A percentile compares a stretch with the other conserved stretches of the same genome.
Conservation (phyloP, 2,329 filamentous ascomycete species). For the Akanthomyces lecanii region DNA sequence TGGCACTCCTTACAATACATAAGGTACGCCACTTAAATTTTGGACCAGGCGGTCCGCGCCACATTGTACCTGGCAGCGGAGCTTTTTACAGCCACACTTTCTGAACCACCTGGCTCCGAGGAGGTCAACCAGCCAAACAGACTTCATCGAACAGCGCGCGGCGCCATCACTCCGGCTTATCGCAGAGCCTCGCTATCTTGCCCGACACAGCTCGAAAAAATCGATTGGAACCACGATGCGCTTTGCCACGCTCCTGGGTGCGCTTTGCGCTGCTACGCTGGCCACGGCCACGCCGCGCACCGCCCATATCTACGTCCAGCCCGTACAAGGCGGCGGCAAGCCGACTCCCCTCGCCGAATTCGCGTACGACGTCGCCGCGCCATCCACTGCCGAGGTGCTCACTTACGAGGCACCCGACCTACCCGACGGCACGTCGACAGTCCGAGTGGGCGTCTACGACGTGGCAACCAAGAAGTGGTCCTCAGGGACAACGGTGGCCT, state of each 20-base stretch:
- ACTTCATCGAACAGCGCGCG: background rate
- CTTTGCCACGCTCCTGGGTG: conserved; percentile 35
- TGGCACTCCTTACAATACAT: too few species aligned
- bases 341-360: conserved; percentile 52
- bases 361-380: conserved; percentile 46
- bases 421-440: conserved; percentile 40
- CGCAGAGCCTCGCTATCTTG: background rate
- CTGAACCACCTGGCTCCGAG: background rate
- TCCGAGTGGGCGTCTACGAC: conserved; percentile 58
- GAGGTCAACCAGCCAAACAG: background rate
- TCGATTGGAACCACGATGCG: conserved; percentile 35
- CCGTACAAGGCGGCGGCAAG: conserved; percentile 35
- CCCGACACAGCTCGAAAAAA: background rate
- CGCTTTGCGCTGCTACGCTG: conserved; percentile 40
- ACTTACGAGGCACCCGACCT: conserved; percentile 56
- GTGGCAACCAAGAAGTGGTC: conserved; percentile 42
- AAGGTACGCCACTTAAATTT: too few species aligned
- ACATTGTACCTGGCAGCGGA: too few species aligned
- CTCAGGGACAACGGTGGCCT: conserved; percentile 52
- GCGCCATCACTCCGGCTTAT: background rate
- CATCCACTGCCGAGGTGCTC: conserved; percentile 42
- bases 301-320: conserved; percentile 52
- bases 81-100: conserved; percentile 5
- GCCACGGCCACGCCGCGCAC: conserved; percentile 40
- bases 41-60: too few species aligned